phyloP scores from a whole-genome alignment of 2,329 filamentous ascomycete genomes.

The Pseudogymnoascus sp. region DNA sequence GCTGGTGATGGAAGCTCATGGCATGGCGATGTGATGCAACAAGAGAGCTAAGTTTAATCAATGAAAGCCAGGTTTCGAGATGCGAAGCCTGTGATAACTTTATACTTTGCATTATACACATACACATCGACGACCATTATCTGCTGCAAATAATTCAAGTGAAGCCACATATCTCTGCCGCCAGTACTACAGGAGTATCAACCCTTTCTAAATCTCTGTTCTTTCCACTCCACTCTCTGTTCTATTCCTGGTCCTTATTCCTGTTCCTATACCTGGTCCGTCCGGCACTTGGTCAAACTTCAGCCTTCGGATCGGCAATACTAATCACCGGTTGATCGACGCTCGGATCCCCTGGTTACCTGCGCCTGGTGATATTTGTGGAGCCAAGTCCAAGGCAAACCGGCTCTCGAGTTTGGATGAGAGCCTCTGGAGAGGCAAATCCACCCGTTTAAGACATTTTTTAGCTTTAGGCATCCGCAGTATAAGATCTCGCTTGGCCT shows the following conservation, averaged over 20 bases:
- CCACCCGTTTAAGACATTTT: not conserved
- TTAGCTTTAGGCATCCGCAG: slow-evolving; percentile 4
- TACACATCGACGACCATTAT: not conserved
- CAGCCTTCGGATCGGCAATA: not conserved
- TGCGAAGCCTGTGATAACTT: not conserved
- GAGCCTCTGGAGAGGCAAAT: slow-evolving; percentile 6
- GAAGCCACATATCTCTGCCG: not conserved
- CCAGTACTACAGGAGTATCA: not conserved
- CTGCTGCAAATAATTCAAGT: not conserved
- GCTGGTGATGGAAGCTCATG: slow-evolving; percentile 1
- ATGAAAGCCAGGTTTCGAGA: not conserved
- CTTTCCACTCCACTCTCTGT: not conserved
- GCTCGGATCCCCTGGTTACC: slow-evolving; percentile 5
- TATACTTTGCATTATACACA: not conserved
- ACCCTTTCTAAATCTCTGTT: not conserved
- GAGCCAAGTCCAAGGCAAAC: slow-evolving; percentile 2
- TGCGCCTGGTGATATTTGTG: slow-evolving; percentile 7
- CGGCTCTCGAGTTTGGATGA: not conserved
- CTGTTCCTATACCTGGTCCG: too few relatives aligned
- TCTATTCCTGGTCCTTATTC: not conserved
- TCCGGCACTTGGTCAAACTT: not conserved
- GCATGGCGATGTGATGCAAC: slow-evolving; percentile 3
- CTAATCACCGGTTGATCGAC: not conserved
- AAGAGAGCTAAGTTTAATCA: slow-evolving; percentile 1
- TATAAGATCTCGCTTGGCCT: slow-evolving; percentile 1